Percentiles rank a stretch among this genome's conserved stretches.
These are phyloP conservation scores for Coemansia sp. DNA, from an alignment of 192 early-diverging fungal species.

Conservation along the genomic window DNA sequence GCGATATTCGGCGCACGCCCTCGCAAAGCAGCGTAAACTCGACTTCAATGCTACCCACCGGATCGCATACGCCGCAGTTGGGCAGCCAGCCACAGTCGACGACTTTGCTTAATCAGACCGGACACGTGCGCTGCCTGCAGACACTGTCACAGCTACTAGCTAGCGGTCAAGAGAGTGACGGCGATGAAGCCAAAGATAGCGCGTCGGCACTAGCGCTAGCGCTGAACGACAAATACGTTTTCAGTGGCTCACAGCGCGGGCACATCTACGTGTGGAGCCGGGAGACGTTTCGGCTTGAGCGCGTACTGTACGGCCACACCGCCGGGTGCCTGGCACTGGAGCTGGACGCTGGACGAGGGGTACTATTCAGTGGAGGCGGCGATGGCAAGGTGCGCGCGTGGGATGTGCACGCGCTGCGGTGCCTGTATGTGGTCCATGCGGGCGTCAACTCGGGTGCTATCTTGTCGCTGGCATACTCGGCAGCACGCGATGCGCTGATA, in stretches of 20 bases:
- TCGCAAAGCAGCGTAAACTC: constrained; percentile 25
- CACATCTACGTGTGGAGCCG: constrained; percentile 61
- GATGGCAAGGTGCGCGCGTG: constrained; percentile 71
- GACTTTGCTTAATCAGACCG: constrained; percentile 4
- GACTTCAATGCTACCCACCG: neutral
- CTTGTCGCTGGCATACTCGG: constrained; percentile 62
- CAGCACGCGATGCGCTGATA: constrained; percentile 52
- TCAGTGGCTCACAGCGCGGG: constrained; percentile 65
- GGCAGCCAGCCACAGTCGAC: neutral
- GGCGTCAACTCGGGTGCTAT: constrained; percentile 69
- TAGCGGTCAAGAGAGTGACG: constrained; percentile 30
- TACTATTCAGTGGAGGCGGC: constrained; percentile 49
- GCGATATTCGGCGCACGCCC: constrained; percentile 6
- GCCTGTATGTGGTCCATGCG: constrained; percentile 60
- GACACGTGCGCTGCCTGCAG: constrained; percentile 17
- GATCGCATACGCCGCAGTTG: constrained; percentile 5
- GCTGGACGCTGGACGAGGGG: neutral
- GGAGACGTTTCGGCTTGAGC: constrained; percentile 55
- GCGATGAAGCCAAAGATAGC: neutral
- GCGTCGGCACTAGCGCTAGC: constrained; percentile 60
- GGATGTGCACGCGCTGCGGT: constrained; percentile 59
- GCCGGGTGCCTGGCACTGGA: constrained; percentile 32
- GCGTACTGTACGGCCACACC: constrained; percentile 21
- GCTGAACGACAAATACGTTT: constrained; percentile 54
- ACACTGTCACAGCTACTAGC: constrained; percentile 9